These are phyloP conservation scores for Geotrichum europaeum DNA, from an alignment of 1,139 yeast species.

Conservation along the genomic window DNA sequence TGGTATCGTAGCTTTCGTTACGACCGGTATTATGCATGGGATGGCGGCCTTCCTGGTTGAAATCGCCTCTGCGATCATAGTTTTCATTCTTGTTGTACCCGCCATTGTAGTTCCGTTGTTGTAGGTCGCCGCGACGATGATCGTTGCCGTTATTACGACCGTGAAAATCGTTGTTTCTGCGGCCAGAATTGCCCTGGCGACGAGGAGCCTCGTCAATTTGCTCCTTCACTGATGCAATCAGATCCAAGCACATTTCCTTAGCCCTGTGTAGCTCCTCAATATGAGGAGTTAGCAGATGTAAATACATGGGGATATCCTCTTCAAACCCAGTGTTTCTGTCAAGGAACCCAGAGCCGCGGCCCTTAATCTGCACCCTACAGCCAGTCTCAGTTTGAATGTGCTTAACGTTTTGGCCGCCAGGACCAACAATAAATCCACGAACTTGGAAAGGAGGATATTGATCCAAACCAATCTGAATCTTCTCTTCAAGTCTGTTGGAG, in stretches of 20 bases:
- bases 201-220: slow-evolving; percentile 22
- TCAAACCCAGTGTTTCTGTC: slow-evolving; percentile 34
- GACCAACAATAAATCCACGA: slow-evolving; percentile 35
- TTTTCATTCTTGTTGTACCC: neutral
- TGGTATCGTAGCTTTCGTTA: neutral
- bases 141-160: neutral
- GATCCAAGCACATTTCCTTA: slow-evolving; percentile 32
- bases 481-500: slow-evolving; percentile 27
- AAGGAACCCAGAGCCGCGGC: slow-evolving; percentile 36
- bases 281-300: slow-evolving; percentile 30
- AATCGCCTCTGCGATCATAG: slow-evolving; percentile 2
- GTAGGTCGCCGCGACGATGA: neutral
- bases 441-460: slow-evolving; percentile 26
- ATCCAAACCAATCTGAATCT: slow-evolving; percentile 27
- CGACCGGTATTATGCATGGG: neutral
- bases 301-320: slow-evolving; percentile 33
- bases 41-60: neutral
- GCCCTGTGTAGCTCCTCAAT: slow-evolving; percentile 30
- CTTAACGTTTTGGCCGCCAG: slow-evolving; percentile 36
- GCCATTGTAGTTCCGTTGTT: neutral
- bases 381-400: slow-evolving; percentile 36
- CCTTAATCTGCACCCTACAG: slow-evolving; percentile 35
- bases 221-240: slow-evolving; percentile 32
- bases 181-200: neutral
- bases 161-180: neutral